Conservation (phyloP, 2,329 filamentous ascomycete species). For the Beauveria sp. region DNA sequence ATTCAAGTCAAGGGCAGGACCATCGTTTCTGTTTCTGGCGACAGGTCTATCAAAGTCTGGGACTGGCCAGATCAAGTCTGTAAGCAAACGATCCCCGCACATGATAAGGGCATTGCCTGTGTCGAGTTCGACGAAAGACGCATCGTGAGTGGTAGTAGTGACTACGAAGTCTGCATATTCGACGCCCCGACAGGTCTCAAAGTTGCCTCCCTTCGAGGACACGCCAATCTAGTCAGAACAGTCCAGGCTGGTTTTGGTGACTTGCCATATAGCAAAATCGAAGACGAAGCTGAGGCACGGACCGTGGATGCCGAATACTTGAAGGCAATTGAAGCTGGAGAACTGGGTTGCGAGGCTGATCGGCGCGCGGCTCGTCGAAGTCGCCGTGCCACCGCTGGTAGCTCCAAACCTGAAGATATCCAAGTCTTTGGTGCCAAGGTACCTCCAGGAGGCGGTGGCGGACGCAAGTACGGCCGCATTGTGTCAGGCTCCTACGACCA, state of each 20-base stretch:
- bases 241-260: constrained; percentile 94
- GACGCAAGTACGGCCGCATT: constrained; percentile 85
- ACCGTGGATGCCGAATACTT: constrained; percentile 69
- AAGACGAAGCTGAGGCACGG: constrained; percentile 65
- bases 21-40: constrained; percentile 90
- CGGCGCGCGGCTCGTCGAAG: constrained; percentile 25
- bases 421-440: constrained; percentile 77
- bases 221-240: constrained; percentile 80
- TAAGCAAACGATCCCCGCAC: constrained; percentile 71
- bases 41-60: constrained; percentile 92
- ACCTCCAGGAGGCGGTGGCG: constrained; percentile 84
- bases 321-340: constrained; percentile 45
- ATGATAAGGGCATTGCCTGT: constrained; percentile 93
- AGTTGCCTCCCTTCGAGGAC: constrained; percentile 77
- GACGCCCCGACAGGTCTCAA: constrained; percentile 80
- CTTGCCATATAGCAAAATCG: constrained; percentile 68
- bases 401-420: constrained; percentile 66
- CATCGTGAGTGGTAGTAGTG: constrained; percentile 92
- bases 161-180: constrained; percentile 93
- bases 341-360: constrained; percentile 30
- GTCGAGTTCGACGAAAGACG: constrained; percentile 92
- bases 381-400: constrained; percentile 59
- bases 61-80: constrained; percentile 75
- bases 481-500: constrained; percentile 96
- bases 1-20: constrained; percentile 82